Evolutionary conservation across 495 filamentous ascomycete genomes (phyloP).

Genomic region (Poronia punctata): DNA sequence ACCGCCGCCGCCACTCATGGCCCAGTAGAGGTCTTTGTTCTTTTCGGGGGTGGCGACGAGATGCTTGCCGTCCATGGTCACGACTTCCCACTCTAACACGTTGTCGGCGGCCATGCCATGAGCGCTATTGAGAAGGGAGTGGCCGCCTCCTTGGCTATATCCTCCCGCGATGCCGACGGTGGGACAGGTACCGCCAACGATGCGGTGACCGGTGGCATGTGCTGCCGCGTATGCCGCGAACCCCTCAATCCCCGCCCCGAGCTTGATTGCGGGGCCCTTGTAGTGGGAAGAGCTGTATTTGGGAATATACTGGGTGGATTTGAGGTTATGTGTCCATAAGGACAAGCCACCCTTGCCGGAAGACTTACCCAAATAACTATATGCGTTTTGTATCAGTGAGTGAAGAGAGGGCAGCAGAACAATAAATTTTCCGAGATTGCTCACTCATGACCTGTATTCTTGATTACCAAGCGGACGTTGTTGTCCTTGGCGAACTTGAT

Average conservation of each 20-base stretch:
- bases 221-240: slow-evolving; percentile 39
- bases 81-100: no score
- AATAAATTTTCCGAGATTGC: neutral
- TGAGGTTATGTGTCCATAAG: slow-evolving; percentile 55
- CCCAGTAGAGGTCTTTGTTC: no score
- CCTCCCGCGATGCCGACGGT: no score
- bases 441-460: slow-evolving; percentile 36
- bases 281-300: slow-evolving; percentile 28
- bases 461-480: slow-evolving; percentile 31
- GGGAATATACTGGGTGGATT: slow-evolving; percentile 29
- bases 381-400: slow-evolving; percentile 1
- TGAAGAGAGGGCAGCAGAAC: neutral
- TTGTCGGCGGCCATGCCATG: no score
- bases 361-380: slow-evolving; percentile 29
- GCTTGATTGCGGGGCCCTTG: slow-evolving; percentile 37
- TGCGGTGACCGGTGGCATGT: no score
- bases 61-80: no score
- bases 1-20: no score
- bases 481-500: slow-evolving; percentile 36
- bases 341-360: slow-evolving; percentile 45
- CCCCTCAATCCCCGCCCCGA: slow-evolving; percentile 49
- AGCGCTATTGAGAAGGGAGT: no score
- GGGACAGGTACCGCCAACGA: no score
- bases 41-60: no score
- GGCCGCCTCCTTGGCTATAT: no score